Evolutionary conservation across 164 flowering plant genomes (phyloP).

Genomic region (Euptelea pleiosperma): DNA sequence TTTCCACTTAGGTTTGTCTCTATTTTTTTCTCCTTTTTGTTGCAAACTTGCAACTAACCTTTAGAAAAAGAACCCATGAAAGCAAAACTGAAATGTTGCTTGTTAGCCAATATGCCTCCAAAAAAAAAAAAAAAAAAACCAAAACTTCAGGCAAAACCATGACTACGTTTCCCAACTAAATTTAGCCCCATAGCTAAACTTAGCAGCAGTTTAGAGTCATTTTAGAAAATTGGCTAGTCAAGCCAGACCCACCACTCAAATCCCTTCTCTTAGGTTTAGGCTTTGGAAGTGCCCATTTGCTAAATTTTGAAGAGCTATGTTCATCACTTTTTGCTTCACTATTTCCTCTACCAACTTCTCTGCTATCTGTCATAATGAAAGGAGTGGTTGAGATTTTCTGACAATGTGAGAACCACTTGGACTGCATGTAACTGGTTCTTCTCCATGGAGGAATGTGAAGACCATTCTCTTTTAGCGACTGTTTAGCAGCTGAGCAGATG

Average conservation of each 20-base stretch:
- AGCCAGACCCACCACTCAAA: constrained; percentile 33
- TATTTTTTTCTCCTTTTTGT: no score
- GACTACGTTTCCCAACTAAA: not conserved
- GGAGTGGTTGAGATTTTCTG: constrained; percentile 10
- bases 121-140: not conserved
- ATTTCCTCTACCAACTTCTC: not conserved
- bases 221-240: constrained; percentile 40
- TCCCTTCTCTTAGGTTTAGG: constrained; percentile 29
- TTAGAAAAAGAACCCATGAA: no score
- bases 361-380: not conserved
- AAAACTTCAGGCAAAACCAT: not conserved
- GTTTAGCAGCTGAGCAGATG: constrained; percentile 46
- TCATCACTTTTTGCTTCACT: constrained; percentile 12
- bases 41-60: no score
- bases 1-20: no score
- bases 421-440: constrained; percentile 42
- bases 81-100: no score
- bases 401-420: constrained; percentile 48
- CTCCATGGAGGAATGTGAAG: constrained; percentile 74
- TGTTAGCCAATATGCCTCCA: no score
- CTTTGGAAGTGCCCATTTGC: constrained; percentile 34
- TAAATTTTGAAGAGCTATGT: constrained; percentile 6
- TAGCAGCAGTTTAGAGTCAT: constrained; percentile 39
- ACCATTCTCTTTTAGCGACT: constrained; percentile 46
- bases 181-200: not conserved